Conservation (phyloP, 495 filamentous ascomycete species). For the Penicillium psychrofluorescens region DNA sequence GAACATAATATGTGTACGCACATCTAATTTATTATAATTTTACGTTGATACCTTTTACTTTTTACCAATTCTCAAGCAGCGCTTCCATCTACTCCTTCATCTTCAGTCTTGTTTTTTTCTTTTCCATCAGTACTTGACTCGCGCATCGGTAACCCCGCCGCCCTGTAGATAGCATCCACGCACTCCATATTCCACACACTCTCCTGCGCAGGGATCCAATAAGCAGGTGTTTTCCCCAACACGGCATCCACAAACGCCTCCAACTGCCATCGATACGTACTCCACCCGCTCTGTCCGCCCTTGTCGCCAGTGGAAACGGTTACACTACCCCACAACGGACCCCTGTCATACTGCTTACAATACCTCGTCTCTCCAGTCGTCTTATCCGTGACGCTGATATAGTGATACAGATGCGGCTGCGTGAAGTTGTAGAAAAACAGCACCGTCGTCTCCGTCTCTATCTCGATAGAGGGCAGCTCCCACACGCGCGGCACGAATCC, state of each 20-base stretch:
- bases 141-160: slow-evolving; percentile 24
- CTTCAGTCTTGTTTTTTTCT: background rate
- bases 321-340: background rate
- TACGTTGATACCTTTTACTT: background rate
- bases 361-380: slow-evolving; percentile 1
- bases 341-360: background rate
- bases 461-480: slow-evolving; percentile 20
- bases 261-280: slow-evolving; percentile 42
- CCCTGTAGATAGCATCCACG: slow-evolving; percentile 42
- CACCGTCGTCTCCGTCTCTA: slow-evolving; percentile 28
- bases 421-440: slow-evolving; percentile 31
- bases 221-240: slow-evolving; percentile 20
- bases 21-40: background rate
- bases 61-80: background rate
- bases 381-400: slow-evolving; percentile 27
- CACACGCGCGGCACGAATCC: slow-evolving; percentile 24
- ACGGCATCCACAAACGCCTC: slow-evolving; percentile 46
- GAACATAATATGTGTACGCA: no score
- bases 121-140: background rate
- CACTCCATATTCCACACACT: slow-evolving; percentile 38
- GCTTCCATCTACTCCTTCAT: background rate
- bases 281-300: slow-evolving; percentile 33
- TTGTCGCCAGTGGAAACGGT: slow-evolving; percentile 6
- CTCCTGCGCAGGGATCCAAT: slow-evolving; percentile 41
- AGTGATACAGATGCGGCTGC: slow-evolving; percentile 31